Conservation (phyloP, 148 eudicot species). For the Fagopyrum esculentum region DNA sequence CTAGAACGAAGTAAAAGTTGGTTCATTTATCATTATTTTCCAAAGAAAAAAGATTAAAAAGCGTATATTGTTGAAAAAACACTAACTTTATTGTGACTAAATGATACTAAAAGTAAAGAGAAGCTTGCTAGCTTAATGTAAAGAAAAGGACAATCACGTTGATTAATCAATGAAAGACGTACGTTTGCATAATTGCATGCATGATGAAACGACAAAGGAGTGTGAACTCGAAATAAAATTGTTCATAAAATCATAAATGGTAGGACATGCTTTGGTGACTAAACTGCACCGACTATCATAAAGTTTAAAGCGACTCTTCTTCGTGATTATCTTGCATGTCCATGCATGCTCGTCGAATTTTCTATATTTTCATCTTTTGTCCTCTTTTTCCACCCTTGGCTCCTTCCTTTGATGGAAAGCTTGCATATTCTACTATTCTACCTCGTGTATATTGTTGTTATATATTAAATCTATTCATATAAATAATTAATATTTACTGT, state of each 20-base stretch:
- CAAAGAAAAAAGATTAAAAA: too few species aligned
- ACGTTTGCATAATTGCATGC: neutral
- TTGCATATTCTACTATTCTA: neutral
- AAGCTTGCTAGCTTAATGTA: neutral
- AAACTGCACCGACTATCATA: conserved; percentile 2
- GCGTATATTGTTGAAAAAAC: too few species aligned
- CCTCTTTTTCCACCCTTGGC: neutral
- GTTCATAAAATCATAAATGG: neutral
- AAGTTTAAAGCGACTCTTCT: neutral
- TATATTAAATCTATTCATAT: neutral
- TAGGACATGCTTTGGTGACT: neutral
- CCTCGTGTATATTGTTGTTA: neutral
- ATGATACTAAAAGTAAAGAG: too few species aligned
- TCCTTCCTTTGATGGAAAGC: too few species aligned
- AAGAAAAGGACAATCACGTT: neutral
- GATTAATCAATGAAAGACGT: neutral
- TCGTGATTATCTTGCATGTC: neutral
- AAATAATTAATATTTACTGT: too few species aligned
- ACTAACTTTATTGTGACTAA: too few species aligned
- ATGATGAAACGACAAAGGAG: neutral
- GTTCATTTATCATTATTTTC: too few species aligned
- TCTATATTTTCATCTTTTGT: neutral
- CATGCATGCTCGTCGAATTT: neutral
- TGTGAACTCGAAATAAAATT: neutral
- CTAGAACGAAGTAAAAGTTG: too few species aligned